phyloP scores from a whole-genome alignment of 257 asterid genomes.

The Gentiana dahurica region DNA sequence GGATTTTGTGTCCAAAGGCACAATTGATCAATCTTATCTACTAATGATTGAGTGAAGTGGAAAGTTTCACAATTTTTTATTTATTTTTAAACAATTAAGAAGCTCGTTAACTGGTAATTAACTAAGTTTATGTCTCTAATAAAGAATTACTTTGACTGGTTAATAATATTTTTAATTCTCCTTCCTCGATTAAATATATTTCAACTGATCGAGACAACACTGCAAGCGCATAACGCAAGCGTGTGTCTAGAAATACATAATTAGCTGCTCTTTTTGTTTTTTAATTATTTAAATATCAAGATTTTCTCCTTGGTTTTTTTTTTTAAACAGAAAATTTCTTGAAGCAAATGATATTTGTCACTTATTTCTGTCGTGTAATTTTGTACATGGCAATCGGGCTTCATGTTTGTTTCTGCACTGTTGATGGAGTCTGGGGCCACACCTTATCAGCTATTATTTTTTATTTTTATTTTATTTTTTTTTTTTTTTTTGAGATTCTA shows the following conservation, averaged over 20 bases:
- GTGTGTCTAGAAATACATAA: not conserved
- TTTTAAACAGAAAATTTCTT: slow-evolving; percentile 14
- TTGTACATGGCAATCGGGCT: slow-evolving; percentile 20
- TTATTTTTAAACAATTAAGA: slow-evolving; percentile 15
- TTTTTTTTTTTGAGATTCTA: slow-evolving; percentile 4
- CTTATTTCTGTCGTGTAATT: slow-evolving; percentile 11
- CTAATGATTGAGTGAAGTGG: slow-evolving; percentile 54
- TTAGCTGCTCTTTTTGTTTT: not conserved
- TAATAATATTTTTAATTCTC: slow-evolving; percentile 19
- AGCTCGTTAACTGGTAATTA: slow-evolving; percentile 34
- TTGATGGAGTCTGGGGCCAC: slow-evolving; percentile 13
- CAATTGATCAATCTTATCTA: slow-evolving; percentile 19
- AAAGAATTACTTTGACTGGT: slow-evolving; percentile 44
- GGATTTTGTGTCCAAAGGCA: slow-evolving; percentile 4
- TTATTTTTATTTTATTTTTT: no score
- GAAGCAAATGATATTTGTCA: slow-evolving; percentile 9
- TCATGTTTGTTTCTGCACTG: slow-evolving; percentile 9
- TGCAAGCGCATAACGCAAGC: slow-evolving; percentile 10
- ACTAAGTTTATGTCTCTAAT: slow-evolving; percentile 19
- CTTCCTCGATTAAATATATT: slow-evolving; percentile 21
- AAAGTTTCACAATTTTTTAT: slow-evolving; percentile 25
- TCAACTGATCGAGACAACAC: slow-evolving; percentile 33
- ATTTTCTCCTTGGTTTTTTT: not conserved
- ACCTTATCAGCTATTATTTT: not conserved
- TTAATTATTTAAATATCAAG: not conserved